Conservation (phyloP, 208 protist species). For the Naegleria lovaniensis region DNA sequence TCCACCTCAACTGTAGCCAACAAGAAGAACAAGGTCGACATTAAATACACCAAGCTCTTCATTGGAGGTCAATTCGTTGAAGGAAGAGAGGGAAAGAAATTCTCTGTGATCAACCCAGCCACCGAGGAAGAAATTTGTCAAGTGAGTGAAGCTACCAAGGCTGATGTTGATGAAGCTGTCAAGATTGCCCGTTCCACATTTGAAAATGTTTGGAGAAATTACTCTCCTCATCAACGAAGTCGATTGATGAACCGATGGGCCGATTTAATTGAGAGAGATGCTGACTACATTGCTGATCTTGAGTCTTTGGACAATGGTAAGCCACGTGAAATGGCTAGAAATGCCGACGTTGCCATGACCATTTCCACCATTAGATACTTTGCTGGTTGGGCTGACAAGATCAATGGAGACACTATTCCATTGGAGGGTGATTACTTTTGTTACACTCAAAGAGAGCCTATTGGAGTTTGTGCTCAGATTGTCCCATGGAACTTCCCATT, state of each 20-base stretch:
- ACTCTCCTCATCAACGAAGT: constrained; percentile 50
- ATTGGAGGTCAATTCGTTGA: constrained; percentile 74
- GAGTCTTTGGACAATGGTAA: constrained; percentile 82
- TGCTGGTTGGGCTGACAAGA: constrained; percentile 79
- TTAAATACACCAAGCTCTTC: constrained; percentile 58
- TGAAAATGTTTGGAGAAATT: constrained; percentile 42
- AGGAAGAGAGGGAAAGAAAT: constrained; percentile 56
- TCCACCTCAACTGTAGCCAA: too few relatives aligned
- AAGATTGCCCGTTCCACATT: constrained; percentile 61
- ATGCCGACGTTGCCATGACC: constrained; percentile 57
- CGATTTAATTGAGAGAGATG: constrained; percentile 61
- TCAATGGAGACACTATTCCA: constrained; percentile 65
- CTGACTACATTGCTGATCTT: constrained; percentile 62
- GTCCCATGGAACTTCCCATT: constrained; percentile 84
- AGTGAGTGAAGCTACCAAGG: constrained; percentile 62
- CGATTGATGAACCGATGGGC: constrained; percentile 61
- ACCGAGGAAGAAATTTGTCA: constrained; percentile 63
- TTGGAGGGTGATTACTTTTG: constrained; percentile 56
- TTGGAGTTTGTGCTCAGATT: constrained; percentile 70
- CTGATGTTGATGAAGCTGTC: constrained; percentile 71
- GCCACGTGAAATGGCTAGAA: constrained; percentile 54
- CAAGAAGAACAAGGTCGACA: not conserved
- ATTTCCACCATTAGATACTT: constrained; percentile 69
- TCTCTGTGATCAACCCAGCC: constrained; percentile 65
- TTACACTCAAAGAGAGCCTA: constrained; percentile 63